phyloP scores from a whole-genome alignment of 306 rosid species.

The Carpinus fangiana region DNA sequence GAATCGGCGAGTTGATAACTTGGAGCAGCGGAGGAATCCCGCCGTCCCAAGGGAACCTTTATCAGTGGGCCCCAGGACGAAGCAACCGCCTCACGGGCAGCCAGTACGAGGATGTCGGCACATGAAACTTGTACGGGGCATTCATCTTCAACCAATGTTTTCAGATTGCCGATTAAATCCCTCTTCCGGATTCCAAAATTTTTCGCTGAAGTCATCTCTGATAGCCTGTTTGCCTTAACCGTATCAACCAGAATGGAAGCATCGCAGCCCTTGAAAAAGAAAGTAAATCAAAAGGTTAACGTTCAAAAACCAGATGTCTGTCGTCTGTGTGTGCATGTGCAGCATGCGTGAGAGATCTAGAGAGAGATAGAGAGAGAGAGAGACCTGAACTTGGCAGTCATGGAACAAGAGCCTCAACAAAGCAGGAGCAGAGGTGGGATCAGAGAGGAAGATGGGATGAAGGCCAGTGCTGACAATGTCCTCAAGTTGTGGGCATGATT shows the following conservation, averaged over 20 bases:
- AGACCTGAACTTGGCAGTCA: constrained; percentile 45
- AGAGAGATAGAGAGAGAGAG: neutral
- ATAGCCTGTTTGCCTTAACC: neutral
- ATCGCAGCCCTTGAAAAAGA: constrained; percentile 30
- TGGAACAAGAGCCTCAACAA: constrained; percentile 45
- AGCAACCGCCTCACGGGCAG: constrained; percentile 38
- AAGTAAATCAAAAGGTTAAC: neutral
- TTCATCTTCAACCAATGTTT: constrained; percentile 27
- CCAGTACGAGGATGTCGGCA: constrained; percentile 38
- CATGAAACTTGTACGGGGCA: constrained; percentile 41
- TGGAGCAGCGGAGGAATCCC: constrained; percentile 27
- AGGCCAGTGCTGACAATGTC: constrained; percentile 23
- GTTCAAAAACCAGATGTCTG: neutral
- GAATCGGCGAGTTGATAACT: constrained; percentile 27
- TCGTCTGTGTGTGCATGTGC: too few species aligned
- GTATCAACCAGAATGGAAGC: constrained; percentile 38
- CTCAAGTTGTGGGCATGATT: constrained; percentile 36
- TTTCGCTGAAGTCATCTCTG: constrained; percentile 26
- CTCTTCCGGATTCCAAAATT: constrained; percentile 35
- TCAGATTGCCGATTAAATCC: constrained; percentile 18
- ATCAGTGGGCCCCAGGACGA: constrained; percentile 33
- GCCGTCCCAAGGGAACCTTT: constrained; percentile 34
- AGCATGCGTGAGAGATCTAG: too few species aligned
- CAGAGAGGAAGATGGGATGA: constrained; percentile 21
- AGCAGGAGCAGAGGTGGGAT: constrained; percentile 38